Evolutionary conservation across 2,329 filamentous ascomycete species (phyloP).

Genomic region (Xylaria hypoxylon): DNA sequence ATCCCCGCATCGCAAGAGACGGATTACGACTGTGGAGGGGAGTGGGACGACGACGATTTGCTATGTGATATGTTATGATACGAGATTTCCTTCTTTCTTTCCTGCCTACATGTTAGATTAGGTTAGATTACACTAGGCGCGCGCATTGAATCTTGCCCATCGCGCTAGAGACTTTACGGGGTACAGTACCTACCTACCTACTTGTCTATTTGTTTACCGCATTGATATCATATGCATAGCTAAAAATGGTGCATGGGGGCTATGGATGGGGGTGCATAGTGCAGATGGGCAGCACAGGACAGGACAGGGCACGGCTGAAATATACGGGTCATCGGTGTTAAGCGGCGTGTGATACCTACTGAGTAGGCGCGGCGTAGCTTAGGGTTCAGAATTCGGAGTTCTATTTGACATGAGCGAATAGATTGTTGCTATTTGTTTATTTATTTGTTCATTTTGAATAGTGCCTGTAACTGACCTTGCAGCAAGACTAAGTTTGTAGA

Average conservation of each 20-base stretch:
- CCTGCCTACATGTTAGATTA: not conserved
- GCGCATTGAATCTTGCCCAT: no score
- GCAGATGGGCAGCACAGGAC: not conserved
- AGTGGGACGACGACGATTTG: conserved; percentile 40
- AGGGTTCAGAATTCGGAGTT: conserved; percentile 21
- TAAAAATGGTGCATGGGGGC: not conserved
- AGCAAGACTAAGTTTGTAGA: no score
- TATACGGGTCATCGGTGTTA: not conserved
- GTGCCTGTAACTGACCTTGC: no score
- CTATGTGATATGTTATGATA: conserved; percentile 28
- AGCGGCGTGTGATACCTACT: not conserved
- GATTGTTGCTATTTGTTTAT: not conserved
- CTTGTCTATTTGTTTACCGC: not conserved
- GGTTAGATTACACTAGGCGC: not conserved
- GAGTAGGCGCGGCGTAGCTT: not conserved
- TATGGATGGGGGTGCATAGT: not conserved
- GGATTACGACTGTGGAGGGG: conserved; percentile 44
- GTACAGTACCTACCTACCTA: not conserved
- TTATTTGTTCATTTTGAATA: not conserved
- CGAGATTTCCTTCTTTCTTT: not conserved
- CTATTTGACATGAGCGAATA: conserved; percentile 3
- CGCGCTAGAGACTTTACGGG: no score
- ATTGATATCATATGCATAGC: not conserved
- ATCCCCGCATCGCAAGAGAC: conserved; percentile 44
- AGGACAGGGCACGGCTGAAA: not conserved